Percentiles rank a stretch among this genome's conserved stretches.
Evolutionary conservation across 2,329 filamentous ascomycete species (phyloP).

Genomic region (Beauveria sp.): DNA sequence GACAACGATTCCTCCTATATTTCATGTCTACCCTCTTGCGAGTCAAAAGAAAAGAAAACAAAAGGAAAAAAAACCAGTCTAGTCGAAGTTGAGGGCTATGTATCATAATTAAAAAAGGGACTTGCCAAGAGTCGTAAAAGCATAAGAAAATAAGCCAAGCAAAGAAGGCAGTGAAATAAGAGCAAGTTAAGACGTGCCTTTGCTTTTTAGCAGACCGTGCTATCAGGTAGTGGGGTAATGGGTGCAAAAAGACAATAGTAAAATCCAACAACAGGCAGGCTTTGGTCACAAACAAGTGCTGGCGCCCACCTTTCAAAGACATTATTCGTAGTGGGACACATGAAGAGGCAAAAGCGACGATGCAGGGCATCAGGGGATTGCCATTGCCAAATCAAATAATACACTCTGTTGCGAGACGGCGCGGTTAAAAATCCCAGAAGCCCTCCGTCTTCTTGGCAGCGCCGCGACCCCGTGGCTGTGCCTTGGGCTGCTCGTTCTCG

Average conservation of each 20-base stretch:
- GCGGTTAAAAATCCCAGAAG: conserved; percentile 41
- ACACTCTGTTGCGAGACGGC: neutral
- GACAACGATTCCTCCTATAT: neutral
- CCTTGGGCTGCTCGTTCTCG: conserved; percentile 16
- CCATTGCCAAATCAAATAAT: neutral
- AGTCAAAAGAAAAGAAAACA: neutral
- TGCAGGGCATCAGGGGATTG: neutral
- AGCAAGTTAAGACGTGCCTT: neutral
- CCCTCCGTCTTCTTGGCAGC: conserved; percentile 25
- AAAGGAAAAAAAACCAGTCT: neutral
- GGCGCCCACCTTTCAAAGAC: neutral
- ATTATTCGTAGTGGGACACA: neutral
- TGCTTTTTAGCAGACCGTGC: neutral
- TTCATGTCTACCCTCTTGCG: conserved; percentile 3
- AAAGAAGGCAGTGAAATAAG: neutral
- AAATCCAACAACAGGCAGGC: neutral
- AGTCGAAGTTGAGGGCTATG: conserved; percentile 5
- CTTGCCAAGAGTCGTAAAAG: conserved; percentile 1
- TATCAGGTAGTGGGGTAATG: neutral
- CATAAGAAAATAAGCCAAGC: neutral
- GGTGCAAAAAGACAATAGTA: neutral
- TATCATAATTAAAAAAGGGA: neutral
- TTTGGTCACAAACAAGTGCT: neutral
- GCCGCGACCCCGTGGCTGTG: conserved; percentile 30
- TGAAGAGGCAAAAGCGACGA: neutral